Base-by-base conservation (phyloP, 73 alveolate genomes). In the Tetrahymena thermophila region DNA sequence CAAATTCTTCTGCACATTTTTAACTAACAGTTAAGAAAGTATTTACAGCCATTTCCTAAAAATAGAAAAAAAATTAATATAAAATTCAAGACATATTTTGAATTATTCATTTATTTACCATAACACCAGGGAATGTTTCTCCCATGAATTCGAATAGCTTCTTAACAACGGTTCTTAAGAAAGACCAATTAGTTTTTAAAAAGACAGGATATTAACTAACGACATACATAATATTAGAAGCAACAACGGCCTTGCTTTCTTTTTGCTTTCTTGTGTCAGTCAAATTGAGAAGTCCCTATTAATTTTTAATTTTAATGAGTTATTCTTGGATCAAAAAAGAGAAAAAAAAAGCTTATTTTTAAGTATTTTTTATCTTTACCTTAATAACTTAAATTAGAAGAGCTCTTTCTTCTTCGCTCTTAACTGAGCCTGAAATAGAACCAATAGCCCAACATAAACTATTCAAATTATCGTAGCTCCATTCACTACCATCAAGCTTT, bases 141-240 rank as follows among this genome's bases (percentile, higher is more conserved):
- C 98, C 99, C 99, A 99, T 99, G 94, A 99, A 99, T 96, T 99
- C 99, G 94, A 98, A 98, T 42, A 99, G 97, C 95, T 99, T 99
- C 96, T 98, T 99, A 21, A 99, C 98, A 0, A 99, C 99, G 35
- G 99, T 99, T 97, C 99, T 99, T 35, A 99, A 96, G 97, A 99
- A 99, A 57, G 97, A 98, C 99, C 99, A 99, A 94, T 99, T 99
- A 10, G 97, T 89, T 94, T 97, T 97, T 42, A 99, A 96, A 96
- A 99, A 99, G 94, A 98, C 97, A 10, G 99, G 99, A 97, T 98
- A 99, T 94, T 99, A 98, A 14, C 99, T 99, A 0, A 98, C 99
- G 11, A 99, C 99, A 96, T 99, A 99, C 99, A 99, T 99, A 34
- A 99, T 99, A 96, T 99, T 98, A 16, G 99, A 34, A 35, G 98